Base-by-base conservation (phyloP, 2,329 filamentous ascomycete genomes). In the Fusarium citri region DNA sequence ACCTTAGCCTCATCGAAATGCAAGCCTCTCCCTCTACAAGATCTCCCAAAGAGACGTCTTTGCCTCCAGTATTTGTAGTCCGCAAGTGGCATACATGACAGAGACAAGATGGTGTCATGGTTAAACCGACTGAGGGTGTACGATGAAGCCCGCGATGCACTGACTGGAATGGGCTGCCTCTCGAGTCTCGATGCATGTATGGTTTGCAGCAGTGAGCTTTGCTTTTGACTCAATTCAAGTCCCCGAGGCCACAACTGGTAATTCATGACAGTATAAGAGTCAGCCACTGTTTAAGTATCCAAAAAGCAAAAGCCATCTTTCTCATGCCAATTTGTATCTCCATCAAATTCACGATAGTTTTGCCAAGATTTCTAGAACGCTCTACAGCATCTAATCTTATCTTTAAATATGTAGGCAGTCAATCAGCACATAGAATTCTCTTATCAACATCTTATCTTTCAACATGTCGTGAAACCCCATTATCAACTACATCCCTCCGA, bases 71-170 rank as follows among this genome's bases (percentile, higher is more conserved):
- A 3, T 16, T 23, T 16, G 8, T 25, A 28, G 15, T 30, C 11
- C 9, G 3, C 3, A 18, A 10, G 14, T 28, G n/a, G 2, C 25
- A 23, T 40, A 22, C 14, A 31, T 20, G 4, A n/a, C 7, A 46
- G 11, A 12, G 23, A 7, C 8, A 16, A 46, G 61, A 34, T 43
- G 61, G 61, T 66, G 61, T 46, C 42, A 3, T 64, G 8, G 42
- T 47, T 59, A 64, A 16, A 26, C 7, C 15, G 34, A 51, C 53
- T 20, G 40, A 50, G 59, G 59, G 51, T 28, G 61, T 66, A 55
- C 14, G 18, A 23, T 12, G 22, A 31, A 40, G 20, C n/a, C n/a
- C 9, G 23, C 4, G 22, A 30, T 7, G 14, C 6, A 30, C 22
- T 28, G 8, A 5, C 25, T 22, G n/a, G n/a, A 14, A 47, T 6